Base-by-base conservation (phyloP, 2,329 filamentous ascomycete genomes). In the Helicocarpus griseus region DNA sequence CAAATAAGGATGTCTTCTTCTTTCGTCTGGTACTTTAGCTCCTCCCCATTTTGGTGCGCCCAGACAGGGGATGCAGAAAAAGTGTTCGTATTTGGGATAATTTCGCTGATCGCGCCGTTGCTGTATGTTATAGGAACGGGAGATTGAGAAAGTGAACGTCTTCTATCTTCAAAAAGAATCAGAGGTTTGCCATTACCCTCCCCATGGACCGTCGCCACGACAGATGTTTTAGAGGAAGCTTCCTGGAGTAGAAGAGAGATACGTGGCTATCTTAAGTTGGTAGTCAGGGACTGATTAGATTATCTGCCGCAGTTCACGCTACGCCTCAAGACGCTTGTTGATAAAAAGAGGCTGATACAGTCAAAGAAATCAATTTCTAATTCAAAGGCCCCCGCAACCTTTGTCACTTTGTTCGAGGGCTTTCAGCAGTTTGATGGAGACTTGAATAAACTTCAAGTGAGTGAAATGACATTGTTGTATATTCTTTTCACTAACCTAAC, bases 151-250 rank as follows among this genome's bases (percentile, higher is more conserved):
- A 69, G 93, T 98, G 71, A 98, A 98, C 71, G 88, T 83, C 13
- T 96, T 96, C 70, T 98, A 98, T 67, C 73, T 97, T 33, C 93
- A 97, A 68, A 98, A 98, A 68, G 93, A 98, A 72, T 90, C 89
- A 49, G 93, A 98, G 82, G 89, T 95, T 74, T 58, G 79, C 19
- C 33, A 49, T 52, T 44, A 5, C 24, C 33, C 17, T 35, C 38
- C 39, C 22, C 44, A 49, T 21, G 36, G 43, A 49, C 44, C 22
- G 24, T 35, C 9, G 17, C 50, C 55, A 19, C 2, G 40, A 29
- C 13, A 3, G 29, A 19, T 19, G 5, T 44, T 28, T 24, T 21
- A 17, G 40, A 43, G 22, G 24, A 9, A 14, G n/a, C n/a, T 6
- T 43, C 22, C 24, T 28, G 17, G 9, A 46, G 14, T 31, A 33